Base-by-base conservation (phyloP, 2,329 filamentous ascomycete species). In the Exophiala phaeomuriformis region DNA sequence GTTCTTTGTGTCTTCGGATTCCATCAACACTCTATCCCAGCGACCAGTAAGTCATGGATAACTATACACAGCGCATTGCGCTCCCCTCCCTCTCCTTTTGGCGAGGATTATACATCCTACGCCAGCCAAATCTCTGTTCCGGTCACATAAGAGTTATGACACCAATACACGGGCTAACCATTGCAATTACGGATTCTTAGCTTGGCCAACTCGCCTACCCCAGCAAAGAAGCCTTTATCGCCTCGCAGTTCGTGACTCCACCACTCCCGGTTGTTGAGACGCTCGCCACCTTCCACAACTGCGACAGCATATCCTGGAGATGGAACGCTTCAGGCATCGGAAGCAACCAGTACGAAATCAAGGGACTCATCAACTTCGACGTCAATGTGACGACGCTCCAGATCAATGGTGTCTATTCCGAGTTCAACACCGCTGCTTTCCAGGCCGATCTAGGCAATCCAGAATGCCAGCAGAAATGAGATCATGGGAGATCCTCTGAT, bases 341-440 rank as follows among this genome's bases (percentile, higher is more conserved):
- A 9, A 52, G 32, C 47, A 36, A 56, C 8, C 12, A 48, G 30
- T 36, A 56, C 30, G 45, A 52, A 39, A 51, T 61, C 43, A 48
- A 52, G n/a, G 59, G 57, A 30, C 30, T 61, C 19, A 58, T 56
- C 49, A 53, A 37, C 1, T 47, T 61, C 28, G 52, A 51, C 30
- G 57, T 61, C 31, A 51, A 56, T 10, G 41, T 42, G 4, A 36
- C 19, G 29, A 46, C 39, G 4, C 37, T 47, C 4, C 49, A 59
- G 52, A 59, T 61, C 44, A 40, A 61, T 36, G 48, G 53, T 9
- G 59, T 61, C 33, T 61, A 57, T 47, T 59, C 56, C 9, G 59
- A 61, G 45, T 61, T 61, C 55, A 61, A 61, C 50, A 54, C 49
- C n/a, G 54, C 47, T 7, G 57, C 55, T 3, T 61, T 57, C 50